Percentiles rank a stretch among this genome's conserved stretches.
phyloP scores from a whole-genome alignment of 495 filamentous ascomycete genomes.

The Aspergillus wentii region DNA sequence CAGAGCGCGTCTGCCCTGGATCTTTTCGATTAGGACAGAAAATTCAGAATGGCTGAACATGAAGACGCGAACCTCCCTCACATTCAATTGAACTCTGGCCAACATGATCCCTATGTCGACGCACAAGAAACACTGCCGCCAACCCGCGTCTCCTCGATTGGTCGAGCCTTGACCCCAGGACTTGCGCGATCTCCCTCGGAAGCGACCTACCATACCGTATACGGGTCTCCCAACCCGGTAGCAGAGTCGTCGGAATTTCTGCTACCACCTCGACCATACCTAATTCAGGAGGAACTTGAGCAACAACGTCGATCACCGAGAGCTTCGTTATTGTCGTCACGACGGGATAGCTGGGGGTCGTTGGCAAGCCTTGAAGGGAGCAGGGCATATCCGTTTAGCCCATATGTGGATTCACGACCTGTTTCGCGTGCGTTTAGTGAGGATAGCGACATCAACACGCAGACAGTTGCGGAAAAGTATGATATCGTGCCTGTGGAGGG shows the following conservation, averaged over 20 bases:
- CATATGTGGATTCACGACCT: slow-evolving; percentile 52
- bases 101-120: slow-evolving; percentile 44
- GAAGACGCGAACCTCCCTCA: too few relatives aligned
- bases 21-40: too few relatives aligned
- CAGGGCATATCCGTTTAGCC: slow-evolving; percentile 30
- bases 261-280: slow-evolving; percentile 48
- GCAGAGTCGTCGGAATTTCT: slow-evolving; percentile 56
- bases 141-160: slow-evolving; percentile 6
- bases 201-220: slow-evolving; percentile 15
- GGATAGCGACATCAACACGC: slow-evolving; percentile 64
- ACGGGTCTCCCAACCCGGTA: slow-evolving; percentile 17
- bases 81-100: slow-evolving; percentile 56
- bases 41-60: too few relatives aligned
- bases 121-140: slow-evolving; percentile 15
- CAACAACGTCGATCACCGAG: slow-evolving; percentile 37
- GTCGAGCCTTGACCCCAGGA: slow-evolving; percentile 14
- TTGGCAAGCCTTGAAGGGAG: slow-evolving; percentile 52
- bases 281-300: slow-evolving; percentile 40
- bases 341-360: slow-evolving; percentile 60
- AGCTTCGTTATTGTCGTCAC: slow-evolving; percentile 36
- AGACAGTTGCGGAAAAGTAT: slow-evolving; percentile 75
- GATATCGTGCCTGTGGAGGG: slow-evolving; percentile 71
- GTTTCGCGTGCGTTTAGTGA: slow-evolving; percentile 60
- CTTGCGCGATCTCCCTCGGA: slow-evolving; percentile 9
- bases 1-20: too few relatives aligned